These are phyloP conservation scores for Phytopythium aichiense DNA, from an alignment of 352 stramenopile genomes.

Conservation along the genomic window DNA sequence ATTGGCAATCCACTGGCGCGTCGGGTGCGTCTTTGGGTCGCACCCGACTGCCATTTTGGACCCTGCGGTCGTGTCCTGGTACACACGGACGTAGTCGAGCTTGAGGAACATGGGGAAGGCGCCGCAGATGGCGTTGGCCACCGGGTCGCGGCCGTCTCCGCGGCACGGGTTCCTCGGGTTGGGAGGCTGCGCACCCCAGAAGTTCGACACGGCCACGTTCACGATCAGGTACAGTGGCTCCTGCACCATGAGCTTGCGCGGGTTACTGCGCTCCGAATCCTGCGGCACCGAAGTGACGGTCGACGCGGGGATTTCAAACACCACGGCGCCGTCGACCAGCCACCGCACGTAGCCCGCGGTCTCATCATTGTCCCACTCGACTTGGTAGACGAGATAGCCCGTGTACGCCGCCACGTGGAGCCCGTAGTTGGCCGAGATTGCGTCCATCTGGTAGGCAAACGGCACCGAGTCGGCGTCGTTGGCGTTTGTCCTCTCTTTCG, in stretches of 20 bases:
- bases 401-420: constrained; percentile 47
- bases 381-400: constrained; percentile 41
- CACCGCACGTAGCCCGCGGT: constrained; percentile 53
- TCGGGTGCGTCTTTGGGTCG: constrained; percentile 61
- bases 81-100: constrained; percentile 79
- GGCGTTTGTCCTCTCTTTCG: neutral
- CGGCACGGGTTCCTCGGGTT: constrained; percentile 58
- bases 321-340: constrained; percentile 78
- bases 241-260: constrained; percentile 89
- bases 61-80: constrained; percentile 38
- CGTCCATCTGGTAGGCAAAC: constrained; percentile 83
- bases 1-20: constrained; percentile 66
- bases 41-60: constrained; percentile 59
- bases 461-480: neutral
- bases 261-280: constrained; percentile 39
- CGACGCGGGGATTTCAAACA: constrained; percentile 85
- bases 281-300: constrained; percentile 54
- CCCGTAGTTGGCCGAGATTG: constrained; percentile 49
- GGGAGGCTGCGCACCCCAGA: constrained; percentile 78
- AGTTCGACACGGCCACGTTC: constrained; percentile 92
- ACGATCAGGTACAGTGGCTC: constrained; percentile 95
- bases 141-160: constrained; percentile 35
- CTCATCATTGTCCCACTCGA: constrained; percentile 56
- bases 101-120: constrained; percentile 68
- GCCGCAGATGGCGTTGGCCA: constrained; percentile 55